Base-by-base conservation (phyloP, 352 stramenopile species). In the Pythium scleroteichum region DNA sequence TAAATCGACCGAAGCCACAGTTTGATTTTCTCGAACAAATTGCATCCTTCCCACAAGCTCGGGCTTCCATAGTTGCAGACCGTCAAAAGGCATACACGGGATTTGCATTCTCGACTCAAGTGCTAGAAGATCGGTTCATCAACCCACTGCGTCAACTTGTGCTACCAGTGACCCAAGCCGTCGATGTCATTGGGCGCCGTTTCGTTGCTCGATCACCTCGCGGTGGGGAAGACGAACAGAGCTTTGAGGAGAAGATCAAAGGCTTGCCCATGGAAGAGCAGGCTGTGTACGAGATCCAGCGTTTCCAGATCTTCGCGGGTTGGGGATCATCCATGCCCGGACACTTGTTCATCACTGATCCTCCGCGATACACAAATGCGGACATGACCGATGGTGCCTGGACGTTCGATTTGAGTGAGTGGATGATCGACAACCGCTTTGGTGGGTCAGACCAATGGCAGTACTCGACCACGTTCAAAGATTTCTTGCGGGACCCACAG, bases 391-490 rank as follows among this genome's bases (percentile, higher is more conserved):
- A 92, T 41, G 83, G 82, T 32, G 60, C 76, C 9, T 72, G 66
- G 24, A 66, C 63, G 19, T 86, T 92, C 42, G 73, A 90, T 56
- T 61, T 92, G 23, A 72, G 72, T n/a, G 76, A 88, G 23, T 95
- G 81, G 80, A 85, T 90, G 26, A 72, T 95, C 12, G 85, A 95
- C 66, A 88, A 80, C 24, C 60, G 71, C 8, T 87, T 90, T 22
- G 85, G 83, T n/a, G 71, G 73, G 32, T 66, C 68, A 12, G 83
- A 92, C 70, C 80, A 93, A 54, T 95, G 85, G 85, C 78, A 95
- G 39, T 93, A 95, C 70, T 83, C 78, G 6, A 92, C 83, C 20
- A 89, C 84, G 63, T 93, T 95, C 59, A 88, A 91, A 62, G 85
- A 95, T 59, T 92, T 90, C 20, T 48, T 91, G 53, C 78, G 79